Conservation (phyloP, 805 yeast species). For the Wickerhamia fluorescens region DNA sequence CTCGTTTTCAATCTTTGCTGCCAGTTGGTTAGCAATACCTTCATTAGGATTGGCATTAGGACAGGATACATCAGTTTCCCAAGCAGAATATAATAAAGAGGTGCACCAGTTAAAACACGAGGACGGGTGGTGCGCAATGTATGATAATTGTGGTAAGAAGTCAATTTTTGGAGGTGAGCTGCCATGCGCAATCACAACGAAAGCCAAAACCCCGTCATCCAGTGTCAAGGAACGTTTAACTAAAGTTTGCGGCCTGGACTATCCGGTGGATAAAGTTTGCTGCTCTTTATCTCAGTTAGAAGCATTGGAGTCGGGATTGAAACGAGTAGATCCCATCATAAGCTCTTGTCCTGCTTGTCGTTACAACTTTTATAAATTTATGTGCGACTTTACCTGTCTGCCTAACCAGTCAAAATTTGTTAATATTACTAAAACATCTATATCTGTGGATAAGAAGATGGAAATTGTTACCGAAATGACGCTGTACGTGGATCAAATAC, state of each 20-base stretch:
- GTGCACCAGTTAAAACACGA: too few relatives aligned
- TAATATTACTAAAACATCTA: conserved; percentile 50
- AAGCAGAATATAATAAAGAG: too few relatives aligned
- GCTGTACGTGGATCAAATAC: conserved; percentile 48
- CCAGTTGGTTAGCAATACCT: too few relatives aligned
- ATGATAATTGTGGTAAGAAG: conserved; percentile 69
- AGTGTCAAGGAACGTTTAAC: conserved; percentile 41
- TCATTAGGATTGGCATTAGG: too few relatives aligned
- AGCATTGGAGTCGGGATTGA: conserved; percentile 39
- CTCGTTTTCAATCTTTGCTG: too few relatives aligned
- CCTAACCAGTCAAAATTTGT: conserved; percentile 73
- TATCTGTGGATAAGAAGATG: conserved; percentile 42
- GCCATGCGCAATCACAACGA: conserved; percentile 63
- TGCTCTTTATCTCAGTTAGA: conserved; percentile 61
- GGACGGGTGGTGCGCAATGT: conserved; percentile 48
- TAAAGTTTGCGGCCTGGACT: conserved; percentile 65
- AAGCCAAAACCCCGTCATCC: conserved; percentile 41
- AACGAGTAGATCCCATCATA: conserved; percentile 34
- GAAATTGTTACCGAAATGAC: conserved; percentile 67
- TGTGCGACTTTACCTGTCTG: conserved; percentile 87
- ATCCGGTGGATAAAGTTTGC: conserved; percentile 52
- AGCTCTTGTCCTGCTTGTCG: conserved; percentile 80
- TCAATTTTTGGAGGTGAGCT: conserved; percentile 70
- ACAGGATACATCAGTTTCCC: too few relatives aligned
- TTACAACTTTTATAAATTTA: conserved; percentile 74